Evolutionary conservation across 805 yeast species (phyloP), one percentile per base, ranked within the genome.

Genomic region (Yamadazyma olivae): DNA sequence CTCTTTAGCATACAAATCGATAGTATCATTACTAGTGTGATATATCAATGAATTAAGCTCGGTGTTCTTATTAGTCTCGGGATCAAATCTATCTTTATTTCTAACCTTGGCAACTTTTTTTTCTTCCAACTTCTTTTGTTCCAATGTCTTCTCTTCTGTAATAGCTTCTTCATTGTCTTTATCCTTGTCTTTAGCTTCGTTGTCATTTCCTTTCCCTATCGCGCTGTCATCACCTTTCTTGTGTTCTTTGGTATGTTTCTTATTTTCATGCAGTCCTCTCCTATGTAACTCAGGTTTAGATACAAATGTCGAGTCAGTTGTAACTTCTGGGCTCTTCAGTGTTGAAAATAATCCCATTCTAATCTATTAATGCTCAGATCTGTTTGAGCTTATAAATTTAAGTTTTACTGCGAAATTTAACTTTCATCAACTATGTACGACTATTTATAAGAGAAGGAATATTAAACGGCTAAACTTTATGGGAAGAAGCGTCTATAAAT

Each of bases 31-130:
- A 24, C 57, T 52, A 5, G 65, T 59, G 43, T 66, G 69, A 41
- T 57, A 67, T 13, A 67, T 43, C 32, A 62, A 43, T 2, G 71
- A 66, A 40, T 67, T 67, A 27, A 58, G 45, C 19, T 61, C 46
- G 6, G 74, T 67, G 41, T 67, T 67, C 30, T 49, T 44, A 36
- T 55, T 44, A 1, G 74, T 67, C 34, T 57, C 62, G 13, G 50
- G 39, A 29, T 50, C 53, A 27, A 44, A 41, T 17, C 23, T 23
- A 6, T 41, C 49, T 29, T 33, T 38, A 22, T 44, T 44, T n/a
- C 36, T 30, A 3, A 16, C 20, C 28, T 35, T 39, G 5, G 24
- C 15, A 3, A 44, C 38, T 16, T 46, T 46, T 28, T 36, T 41
- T 20, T 36, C 45, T 19, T 38, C 32, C 3, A 22, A 9, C 10